Conservation (phyloP, 2,329 filamentous ascomycete species). For the Stemphylium beticola region DNA sequence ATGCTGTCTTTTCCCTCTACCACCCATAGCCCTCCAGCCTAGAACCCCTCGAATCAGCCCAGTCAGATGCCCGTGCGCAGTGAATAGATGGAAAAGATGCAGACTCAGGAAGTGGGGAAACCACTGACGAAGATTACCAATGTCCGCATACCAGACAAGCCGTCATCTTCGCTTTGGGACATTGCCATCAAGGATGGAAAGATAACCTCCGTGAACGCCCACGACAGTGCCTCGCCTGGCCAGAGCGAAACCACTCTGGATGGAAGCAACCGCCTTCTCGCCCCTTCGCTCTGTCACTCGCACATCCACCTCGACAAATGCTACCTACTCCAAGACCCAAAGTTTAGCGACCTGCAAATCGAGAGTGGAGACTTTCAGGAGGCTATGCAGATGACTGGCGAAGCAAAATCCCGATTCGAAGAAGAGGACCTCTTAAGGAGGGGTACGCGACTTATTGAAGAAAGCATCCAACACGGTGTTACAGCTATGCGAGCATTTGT, state of each 20-base stretch:
- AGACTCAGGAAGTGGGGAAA: slow-evolving; percentile 11
- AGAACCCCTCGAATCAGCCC: background rate
- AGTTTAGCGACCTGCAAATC: slow-evolving; percentile 67
- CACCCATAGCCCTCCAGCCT: background rate
- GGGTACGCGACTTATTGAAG: slow-evolving; percentile 69
- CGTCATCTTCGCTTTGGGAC: slow-evolving; percentile 45
- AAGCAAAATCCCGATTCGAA: slow-evolving; percentile 69
- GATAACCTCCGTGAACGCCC: slow-evolving; percentile 43
- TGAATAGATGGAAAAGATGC: slow-evolving; percentile 7
- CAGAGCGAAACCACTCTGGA: slow-evolving; percentile 48
- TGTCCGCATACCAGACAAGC: slow-evolving; percentile 44
- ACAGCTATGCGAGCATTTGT: slow-evolving; percentile 74
- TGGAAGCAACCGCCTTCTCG: slow-evolving; percentile 51
- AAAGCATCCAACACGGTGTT: slow-evolving; percentile 69
- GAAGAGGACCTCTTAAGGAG: slow-evolving; percentile 67
- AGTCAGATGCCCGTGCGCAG: background rate
- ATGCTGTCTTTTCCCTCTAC: slow-evolving; percentile 36
- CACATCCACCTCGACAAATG: slow-evolving; percentile 76
- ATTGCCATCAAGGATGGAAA: slow-evolving; percentile 42
- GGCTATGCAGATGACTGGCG: slow-evolving; percentile 64
- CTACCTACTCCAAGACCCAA: slow-evolving; percentile 64
- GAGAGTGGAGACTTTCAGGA: slow-evolving; percentile 68
- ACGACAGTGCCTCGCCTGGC: slow-evolving; percentile 18
- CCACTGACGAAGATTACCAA: slow-evolving; percentile 38
- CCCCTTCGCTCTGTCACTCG: slow-evolving; percentile 70